Evolutionary conservation across 768 basidiomycete genomes (phyloP), one percentile per base, ranked within the genome.

Genomic region (Pleurotus salmoneostramineus): DNA sequence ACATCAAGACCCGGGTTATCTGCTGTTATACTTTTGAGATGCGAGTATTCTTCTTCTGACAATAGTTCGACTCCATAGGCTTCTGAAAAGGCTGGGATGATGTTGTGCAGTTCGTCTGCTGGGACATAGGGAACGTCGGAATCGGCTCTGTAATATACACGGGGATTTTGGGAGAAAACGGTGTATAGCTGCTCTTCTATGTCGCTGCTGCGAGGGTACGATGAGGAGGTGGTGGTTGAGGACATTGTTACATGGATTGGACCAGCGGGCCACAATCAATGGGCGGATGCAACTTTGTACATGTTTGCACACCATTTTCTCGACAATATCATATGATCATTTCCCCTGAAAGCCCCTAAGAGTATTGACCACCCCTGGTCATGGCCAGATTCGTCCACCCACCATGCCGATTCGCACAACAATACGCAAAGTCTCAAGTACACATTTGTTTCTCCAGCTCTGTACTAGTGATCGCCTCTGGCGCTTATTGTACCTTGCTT

Each of bases 171-270:
- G 57, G 76, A 73, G 67, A 93, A 91, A 60, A 93, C 82, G 56
- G 78, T 77, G 68, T 83, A 69, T 34, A 92, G 82, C 65, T 86
- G 81, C 61, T 80, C 77, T 67, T 91, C 84, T 58, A 92, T 85
- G 72, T 87, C 84, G 55, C 87, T 80, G 71, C 80, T 83, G 60
- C 89, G 79, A 56, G 86, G 87, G 62, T 77, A 75, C 50, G 65
- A 65, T 27, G 66, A 45, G 44, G 44, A 45, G 52, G 32, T 17
- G 52, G 52, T 55, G 50, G 50, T 51, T 27, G 21, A 1, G 52
- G 52, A 42, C 52, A 55, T 55, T 43, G 52, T 55, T 55, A 55
- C 52, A 55, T 55, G 52, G 52, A 14, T 42, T 34, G 27, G n/a
- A 37, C 35, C 21, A 35, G 37, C 11, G 17, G 52, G 52, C 52